These are phyloP conservation scores for Daldinia caldariorum DNA, from an alignment of 495 filamentous ascomycete genomes.

Conservation along the genomic window DNA sequence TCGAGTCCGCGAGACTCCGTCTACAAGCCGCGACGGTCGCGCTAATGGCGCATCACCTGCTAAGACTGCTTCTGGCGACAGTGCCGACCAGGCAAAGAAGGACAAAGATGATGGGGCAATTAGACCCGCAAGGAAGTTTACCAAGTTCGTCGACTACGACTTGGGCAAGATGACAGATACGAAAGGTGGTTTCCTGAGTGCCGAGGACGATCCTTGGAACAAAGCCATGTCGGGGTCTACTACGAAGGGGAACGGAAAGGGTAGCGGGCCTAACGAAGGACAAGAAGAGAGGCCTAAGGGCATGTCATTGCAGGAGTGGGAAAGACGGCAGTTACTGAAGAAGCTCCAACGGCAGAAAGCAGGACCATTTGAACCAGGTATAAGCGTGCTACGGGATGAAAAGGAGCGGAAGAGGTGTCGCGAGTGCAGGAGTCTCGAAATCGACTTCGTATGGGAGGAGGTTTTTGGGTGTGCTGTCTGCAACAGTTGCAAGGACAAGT, in stretches of 20 bases:
- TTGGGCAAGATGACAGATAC: slow-evolving; percentile 98
- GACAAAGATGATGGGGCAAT: slow-evolving; percentile 65
- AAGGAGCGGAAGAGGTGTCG: slow-evolving; percentile 76
- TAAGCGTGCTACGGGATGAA: slow-evolving; percentile 73
- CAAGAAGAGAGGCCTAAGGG: slow-evolving; percentile 70
- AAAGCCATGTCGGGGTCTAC: slow-evolving; percentile 70
- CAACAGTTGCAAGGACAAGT: slow-evolving; percentile 73
- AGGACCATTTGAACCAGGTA: slow-evolving; percentile 86
- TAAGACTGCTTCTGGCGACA: slow-evolving; percentile 42
- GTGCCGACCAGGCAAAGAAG: slow-evolving; percentile 49
- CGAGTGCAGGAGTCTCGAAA: slow-evolving; percentile 84
- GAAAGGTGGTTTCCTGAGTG: slow-evolving; percentile 89
- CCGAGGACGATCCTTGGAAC: slow-evolving; percentile 90
- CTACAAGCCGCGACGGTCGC: slow-evolving; percentile 74
- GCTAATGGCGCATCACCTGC: slow-evolving; percentile 43
- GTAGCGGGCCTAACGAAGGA: slow-evolving; percentile 36
- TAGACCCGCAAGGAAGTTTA: slow-evolving; percentile 79
- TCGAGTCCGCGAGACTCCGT: slow-evolving; percentile 57
- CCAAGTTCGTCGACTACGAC: slow-evolving; percentile 95
- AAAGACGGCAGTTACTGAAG: slow-evolving; percentile 75
- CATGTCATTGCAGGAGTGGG: slow-evolving; percentile 96
- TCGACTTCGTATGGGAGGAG: slow-evolving; percentile 95
- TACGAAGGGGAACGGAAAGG: slow-evolving; percentile 44
- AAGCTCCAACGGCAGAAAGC: slow-evolving; percentile 75
- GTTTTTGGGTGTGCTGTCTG: slow-evolving; percentile 49